Evolutionary conservation across 768 basidiomycete genomes (phyloP).

Genomic region (Tulasnella sp.): DNA sequence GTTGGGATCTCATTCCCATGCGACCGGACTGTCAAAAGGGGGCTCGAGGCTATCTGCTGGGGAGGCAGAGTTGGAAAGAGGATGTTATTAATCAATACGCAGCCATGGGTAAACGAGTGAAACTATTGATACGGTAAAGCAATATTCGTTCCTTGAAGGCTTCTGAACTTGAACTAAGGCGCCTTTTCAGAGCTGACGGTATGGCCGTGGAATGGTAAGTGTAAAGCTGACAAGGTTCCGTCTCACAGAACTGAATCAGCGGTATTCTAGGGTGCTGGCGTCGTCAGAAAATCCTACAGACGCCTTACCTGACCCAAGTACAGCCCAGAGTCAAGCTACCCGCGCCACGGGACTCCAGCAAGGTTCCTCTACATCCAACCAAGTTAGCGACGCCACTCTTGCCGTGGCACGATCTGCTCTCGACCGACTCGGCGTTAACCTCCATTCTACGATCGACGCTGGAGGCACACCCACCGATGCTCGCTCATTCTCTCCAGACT

Average conservation of each 20-base stretch:
- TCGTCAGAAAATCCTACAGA: not conserved
- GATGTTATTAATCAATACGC: not conserved
- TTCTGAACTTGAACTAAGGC: not conserved
- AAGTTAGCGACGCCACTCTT: not conserved
- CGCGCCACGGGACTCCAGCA: not conserved
- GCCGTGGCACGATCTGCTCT: not conserved
- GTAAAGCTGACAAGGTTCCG: not conserved
- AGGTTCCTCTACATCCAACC: not conserved
- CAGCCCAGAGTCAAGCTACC: not conserved
- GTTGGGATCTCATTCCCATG: not conserved
- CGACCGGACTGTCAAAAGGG: not conserved
- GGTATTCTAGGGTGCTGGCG: not conserved
- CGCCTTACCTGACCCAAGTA: not conserved
- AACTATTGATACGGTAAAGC: not conserved
- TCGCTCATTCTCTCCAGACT: not conserved
- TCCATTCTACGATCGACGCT: not conserved
- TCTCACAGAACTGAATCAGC: not conserved
- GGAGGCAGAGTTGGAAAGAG: not conserved
- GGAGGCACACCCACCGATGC: not conserved
- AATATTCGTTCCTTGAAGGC: not conserved
- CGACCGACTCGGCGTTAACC: not conserved
- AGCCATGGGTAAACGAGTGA: not conserved
- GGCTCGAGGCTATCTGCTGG: not conserved
- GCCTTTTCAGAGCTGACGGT: not conserved
- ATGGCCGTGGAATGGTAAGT: slow-evolving; percentile 8